Conservation (phyloP, 345 rosid species). For the Gossypium ekmanianum region DNA sequence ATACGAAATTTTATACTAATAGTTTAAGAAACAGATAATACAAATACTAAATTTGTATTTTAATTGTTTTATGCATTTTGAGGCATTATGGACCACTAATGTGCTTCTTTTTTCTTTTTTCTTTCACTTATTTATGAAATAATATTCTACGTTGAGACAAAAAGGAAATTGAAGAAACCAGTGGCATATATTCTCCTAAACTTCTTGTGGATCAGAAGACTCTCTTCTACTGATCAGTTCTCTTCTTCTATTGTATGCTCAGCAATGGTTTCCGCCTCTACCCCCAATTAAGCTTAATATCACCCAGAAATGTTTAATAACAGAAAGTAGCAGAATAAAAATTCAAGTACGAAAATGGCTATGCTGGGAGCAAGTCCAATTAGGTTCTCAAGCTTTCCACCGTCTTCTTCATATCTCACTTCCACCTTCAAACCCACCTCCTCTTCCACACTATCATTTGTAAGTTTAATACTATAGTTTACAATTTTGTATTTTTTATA, state of each 20-base stretch:
- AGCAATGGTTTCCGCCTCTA: conserved; percentile 8
- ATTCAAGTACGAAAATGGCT: conserved; percentile 38
- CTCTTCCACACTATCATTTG: conserved; percentile 38
- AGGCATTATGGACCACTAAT: not conserved
- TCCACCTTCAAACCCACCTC: conserved; percentile 32
- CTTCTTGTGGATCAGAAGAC: conserved; percentile 44
- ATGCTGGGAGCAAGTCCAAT: conserved; percentile 44
- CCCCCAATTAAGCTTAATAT: not conserved
- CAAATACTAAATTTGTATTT: no score
- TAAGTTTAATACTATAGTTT: conserved; percentile 16
- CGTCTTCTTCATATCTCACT: conserved; percentile 38
- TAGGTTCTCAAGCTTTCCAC: conserved; percentile 53
- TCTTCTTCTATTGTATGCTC: conserved; percentile 2
- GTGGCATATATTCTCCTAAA: conserved; percentile 41
- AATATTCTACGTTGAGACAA: not conserved
- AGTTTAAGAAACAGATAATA: no score
- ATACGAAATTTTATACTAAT: no score
- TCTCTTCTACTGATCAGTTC: not conserved
- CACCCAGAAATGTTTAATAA: conserved; percentile 7
- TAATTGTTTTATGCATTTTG: no score
- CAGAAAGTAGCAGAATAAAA: not conserved
- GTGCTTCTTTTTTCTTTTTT: not conserved
- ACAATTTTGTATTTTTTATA: no score
- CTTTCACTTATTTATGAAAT: not conserved
- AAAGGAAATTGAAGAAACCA: conserved; percentile 14